Percentiles rank a stretch among this genome's conserved stretches.
Evolutionary conservation across 2,329 filamentous ascomycete genomes (phyloP).

Genomic region (Calycina herbarum): DNA sequence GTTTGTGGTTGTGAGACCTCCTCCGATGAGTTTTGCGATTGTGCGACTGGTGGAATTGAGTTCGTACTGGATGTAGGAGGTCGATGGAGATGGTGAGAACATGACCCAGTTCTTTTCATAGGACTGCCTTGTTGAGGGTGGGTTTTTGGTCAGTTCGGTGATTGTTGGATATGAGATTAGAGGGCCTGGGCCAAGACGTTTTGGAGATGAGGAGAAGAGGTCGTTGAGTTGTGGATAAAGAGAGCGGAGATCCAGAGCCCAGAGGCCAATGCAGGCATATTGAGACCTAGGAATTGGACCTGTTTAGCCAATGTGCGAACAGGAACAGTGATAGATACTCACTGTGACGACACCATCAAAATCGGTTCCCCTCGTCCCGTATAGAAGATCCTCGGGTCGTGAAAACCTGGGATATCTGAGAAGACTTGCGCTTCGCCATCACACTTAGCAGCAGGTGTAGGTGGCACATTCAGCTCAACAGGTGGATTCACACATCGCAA

Average conservation of each 20-base stretch:
- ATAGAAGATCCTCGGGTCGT: slow-evolving; percentile 44
- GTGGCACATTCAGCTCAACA: slow-evolving; percentile 39
- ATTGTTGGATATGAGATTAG: slow-evolving; percentile 33
- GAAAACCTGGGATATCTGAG: slow-evolving; percentile 43
- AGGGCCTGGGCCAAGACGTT: slow-evolving; percentile 28
- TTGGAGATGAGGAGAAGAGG: slow-evolving; percentile 25
- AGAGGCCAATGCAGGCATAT: slow-evolving; percentile 32
- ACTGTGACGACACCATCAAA: slow-evolving; percentile 42
- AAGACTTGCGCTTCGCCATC: slow-evolving; percentile 36
- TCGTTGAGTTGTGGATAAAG: slow-evolving; percentile 24
- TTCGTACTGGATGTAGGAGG: slow-evolving; percentile 42
- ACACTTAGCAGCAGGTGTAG: slow-evolving; percentile 41
- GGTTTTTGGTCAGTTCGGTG: slow-evolving; percentile 43
- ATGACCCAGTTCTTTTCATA: slow-evolving; percentile 45
- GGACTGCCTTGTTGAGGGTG: slow-evolving; percentile 34
- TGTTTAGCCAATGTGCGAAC: slow-evolving; percentile 22
- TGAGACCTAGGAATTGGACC: slow-evolving; percentile 16
- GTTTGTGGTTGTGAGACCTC: slow-evolving; percentile 29
- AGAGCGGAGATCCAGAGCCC: slow-evolving; percentile 29
- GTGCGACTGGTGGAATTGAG: slow-evolving; percentile 33
- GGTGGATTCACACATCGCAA: slow-evolving; percentile 38
- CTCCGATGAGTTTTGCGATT: slow-evolving; percentile 29
- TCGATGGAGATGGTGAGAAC: slow-evolving; percentile 38
- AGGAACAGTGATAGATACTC: slow-evolving; percentile 14
- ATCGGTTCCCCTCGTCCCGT: slow-evolving; percentile 42